Percentiles rank a stretch among this genome's conserved stretches.
These are phyloP conservation scores for Debaryomyces sp. DNA, from an alignment of 1,139 yeast genomes.

Conservation along the genomic window DNA sequence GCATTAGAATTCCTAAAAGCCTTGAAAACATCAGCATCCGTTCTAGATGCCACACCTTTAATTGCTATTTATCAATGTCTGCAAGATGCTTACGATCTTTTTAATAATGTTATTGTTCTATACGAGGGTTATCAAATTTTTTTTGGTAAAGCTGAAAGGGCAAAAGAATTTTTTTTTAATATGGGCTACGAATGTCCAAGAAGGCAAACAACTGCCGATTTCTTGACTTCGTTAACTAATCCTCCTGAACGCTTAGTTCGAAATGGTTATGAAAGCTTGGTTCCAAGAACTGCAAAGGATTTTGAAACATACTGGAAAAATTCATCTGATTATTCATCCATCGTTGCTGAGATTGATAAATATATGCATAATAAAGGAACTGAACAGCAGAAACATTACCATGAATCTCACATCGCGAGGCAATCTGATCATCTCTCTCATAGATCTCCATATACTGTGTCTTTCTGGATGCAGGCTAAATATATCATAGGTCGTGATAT, in stretches of 20 bases:
- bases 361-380: constrained; percentile 19
- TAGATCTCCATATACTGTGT: constrained; percentile 65
- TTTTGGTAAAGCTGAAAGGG: constrained; percentile 37
- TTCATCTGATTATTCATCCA: constrained; percentile 52
- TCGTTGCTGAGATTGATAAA: constrained; percentile 35
- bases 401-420: constrained; percentile 56
- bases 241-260: constrained; percentile 50
- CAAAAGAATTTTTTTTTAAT: constrained; percentile 37
- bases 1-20: constrained; percentile 50
- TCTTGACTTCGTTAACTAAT: constrained; percentile 54
- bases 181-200: constrained; percentile 56
- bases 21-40: constrained; percentile 38
- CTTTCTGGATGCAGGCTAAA: constrained; percentile 64
- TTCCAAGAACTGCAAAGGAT: constrained; percentile 71
- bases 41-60: constrained; percentile 40
- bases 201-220: constrained; percentile 60
- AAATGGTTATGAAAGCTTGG: constrained; percentile 57
- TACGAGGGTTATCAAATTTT: constrained; percentile 49
- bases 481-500: constrained; percentile 63
- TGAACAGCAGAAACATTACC: constrained; percentile 27
- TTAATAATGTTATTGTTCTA: constrained; percentile 45
- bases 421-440: constrained; percentile 58
- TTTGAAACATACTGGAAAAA: constrained; percentile 66
- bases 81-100: constrained; percentile 46
- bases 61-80: constrained; percentile 51